Conservation (phyloP, 805 yeast species). For the Teunomyces gatunensis region DNA sequence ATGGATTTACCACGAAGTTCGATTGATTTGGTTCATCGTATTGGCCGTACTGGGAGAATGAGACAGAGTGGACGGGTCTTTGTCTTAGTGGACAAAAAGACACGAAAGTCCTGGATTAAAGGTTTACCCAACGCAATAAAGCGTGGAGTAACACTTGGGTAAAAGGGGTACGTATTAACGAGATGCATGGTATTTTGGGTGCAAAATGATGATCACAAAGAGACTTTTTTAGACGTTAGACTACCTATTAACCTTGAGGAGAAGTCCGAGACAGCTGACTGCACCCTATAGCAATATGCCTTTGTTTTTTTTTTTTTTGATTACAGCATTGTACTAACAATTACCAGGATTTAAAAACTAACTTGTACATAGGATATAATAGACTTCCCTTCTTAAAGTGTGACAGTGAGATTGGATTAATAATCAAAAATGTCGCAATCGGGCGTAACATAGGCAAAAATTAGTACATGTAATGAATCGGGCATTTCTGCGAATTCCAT, state of each 20-base stretch:
- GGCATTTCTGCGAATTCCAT: not conserved
- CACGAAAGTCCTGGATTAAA: slow-evolving; percentile 73
- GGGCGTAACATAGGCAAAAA: not conserved
- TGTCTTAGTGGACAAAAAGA: slow-evolving; percentile 67
- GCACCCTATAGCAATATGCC: not conserved
- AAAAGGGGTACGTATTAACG: slow-evolving; percentile 3
- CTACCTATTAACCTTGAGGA: slow-evolving; percentile 38
- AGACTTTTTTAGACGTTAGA: slow-evolving; percentile 40
- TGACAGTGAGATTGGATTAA: not conserved
- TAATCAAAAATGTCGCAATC: slow-evolving; percentile 2
- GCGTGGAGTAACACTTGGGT: slow-evolving; percentile 41
- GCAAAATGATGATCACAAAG: slow-evolving; percentile 30
- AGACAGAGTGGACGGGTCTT: slow-evolving; percentile 86
- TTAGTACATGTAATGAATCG: not conserved
- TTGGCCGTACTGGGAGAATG: slow-evolving; percentile 94
- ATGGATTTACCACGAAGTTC: slow-evolving; percentile 85
- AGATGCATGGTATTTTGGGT: not conserved
- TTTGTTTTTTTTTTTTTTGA: no score
- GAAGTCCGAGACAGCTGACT: slow-evolving; percentile 30
- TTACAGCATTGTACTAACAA: slow-evolving; percentile 1
- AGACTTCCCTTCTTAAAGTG: not conserved
- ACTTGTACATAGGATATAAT: slow-evolving; percentile 2
- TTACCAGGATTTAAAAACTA: not conserved
- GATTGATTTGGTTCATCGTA: slow-evolving; percentile 83
- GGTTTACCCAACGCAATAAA: slow-evolving; percentile 72